Evolutionary conservation across 331 rosid species (phyloP).

Genomic region (Stylosanthes scabra): DNA sequence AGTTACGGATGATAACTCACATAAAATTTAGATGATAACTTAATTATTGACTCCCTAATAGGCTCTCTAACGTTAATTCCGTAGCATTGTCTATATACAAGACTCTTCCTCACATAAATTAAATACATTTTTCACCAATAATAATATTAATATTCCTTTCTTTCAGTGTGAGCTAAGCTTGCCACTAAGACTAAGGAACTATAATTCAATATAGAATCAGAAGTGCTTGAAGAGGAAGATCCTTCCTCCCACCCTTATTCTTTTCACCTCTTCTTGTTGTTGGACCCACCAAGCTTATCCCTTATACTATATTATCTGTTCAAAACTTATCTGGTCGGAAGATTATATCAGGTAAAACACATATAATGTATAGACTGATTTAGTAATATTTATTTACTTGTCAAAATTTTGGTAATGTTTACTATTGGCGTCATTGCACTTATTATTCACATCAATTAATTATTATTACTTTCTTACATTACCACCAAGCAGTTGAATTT

Average conservation of each 20-base stretch:
- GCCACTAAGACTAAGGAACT: constrained; percentile 37
- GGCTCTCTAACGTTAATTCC: no score
- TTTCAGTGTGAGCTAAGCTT: constrained; percentile 61
- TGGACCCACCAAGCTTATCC: constrained; percentile 46
- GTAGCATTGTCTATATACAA: no score
- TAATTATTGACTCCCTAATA: no score
- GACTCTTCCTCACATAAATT: no score
- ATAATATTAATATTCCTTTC: constrained; percentile 74
- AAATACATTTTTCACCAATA: constrained; percentile 18
- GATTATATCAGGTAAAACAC: no score
- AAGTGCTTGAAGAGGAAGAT: constrained; percentile 54
- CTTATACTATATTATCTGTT: constrained; percentile 30
- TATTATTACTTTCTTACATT: constrained; percentile 20
- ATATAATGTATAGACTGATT: no score
- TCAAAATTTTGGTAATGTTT: constrained; percentile 4
- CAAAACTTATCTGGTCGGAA: not conserved
- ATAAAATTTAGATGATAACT: no score
- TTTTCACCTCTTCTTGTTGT: not conserved
- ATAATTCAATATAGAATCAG: constrained; percentile 33
- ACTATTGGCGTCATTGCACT: constrained; percentile 34
- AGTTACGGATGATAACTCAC: no score
- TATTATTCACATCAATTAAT: constrained; percentile 20
- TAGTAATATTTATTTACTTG: no score
- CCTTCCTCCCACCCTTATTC: constrained; percentile 9
- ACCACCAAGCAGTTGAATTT: constrained; percentile 37